phyloP scores from a whole-genome alignment of 176 grass and related monocot genomes.

The Bromus sterilis region DNA sequence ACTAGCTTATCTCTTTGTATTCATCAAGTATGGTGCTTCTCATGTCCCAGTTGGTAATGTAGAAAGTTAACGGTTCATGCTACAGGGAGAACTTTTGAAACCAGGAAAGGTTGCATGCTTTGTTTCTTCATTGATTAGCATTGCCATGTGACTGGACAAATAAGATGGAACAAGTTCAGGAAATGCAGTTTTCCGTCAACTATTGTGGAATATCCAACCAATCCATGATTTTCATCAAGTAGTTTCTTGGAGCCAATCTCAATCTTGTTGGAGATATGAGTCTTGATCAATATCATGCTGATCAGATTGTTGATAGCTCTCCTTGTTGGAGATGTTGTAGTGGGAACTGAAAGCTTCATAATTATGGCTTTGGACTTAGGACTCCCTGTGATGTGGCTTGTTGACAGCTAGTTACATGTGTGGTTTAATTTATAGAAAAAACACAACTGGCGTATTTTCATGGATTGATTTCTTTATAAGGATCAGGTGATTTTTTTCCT shows the following conservation, averaged over 20 bases:
- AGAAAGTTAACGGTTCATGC: background rate
- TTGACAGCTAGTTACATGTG: background rate
- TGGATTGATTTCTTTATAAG: background rate
- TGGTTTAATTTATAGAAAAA: background rate
- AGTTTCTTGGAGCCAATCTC: background rate
- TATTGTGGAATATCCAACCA: background rate
- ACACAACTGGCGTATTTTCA: background rate
- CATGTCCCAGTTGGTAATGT: background rate
- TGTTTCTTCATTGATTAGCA: background rate
- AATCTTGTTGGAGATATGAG: background rate
- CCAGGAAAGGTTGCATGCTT: background rate
- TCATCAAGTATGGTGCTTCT: background rate
- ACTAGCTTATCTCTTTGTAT: background rate
- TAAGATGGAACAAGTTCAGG: background rate
- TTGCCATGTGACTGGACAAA: background rate
- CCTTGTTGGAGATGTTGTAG: background rate
- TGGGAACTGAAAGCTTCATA: background rate
- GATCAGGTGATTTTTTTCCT: background rate
- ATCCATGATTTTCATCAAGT: background rate
- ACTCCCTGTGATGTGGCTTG: background rate
- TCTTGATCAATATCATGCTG: background rate
- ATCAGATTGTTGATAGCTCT: background rate
- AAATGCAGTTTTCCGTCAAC: background rate
- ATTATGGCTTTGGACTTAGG: background rate
- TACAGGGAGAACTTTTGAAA: background rate